Conservation (phyloP, 2,329 filamentous ascomycete species). For the Xylaria arbuscula region DNA sequence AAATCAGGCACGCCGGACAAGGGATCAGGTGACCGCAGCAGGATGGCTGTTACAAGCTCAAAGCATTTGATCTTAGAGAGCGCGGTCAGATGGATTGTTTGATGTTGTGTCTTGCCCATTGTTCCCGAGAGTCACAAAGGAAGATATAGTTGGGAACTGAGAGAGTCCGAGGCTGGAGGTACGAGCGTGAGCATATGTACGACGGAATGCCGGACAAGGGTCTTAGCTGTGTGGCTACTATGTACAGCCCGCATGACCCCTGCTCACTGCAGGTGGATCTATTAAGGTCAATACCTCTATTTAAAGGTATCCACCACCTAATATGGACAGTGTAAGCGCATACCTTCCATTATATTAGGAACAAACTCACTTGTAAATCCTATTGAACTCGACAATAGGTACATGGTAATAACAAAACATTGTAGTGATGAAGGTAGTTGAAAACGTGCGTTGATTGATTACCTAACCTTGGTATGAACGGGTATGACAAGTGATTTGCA, state of each 20-base stretch:
- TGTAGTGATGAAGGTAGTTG: too few relatives aligned
- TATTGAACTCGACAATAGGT: too few relatives aligned
- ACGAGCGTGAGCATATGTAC: slow-evolving; percentile 18
- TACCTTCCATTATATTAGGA: too few relatives aligned
- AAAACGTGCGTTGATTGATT: slow-evolving; percentile 3
- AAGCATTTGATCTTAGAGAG: slow-evolving; percentile 26
- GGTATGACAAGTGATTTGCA: slow-evolving; percentile 7
- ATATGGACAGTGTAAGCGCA: too few relatives aligned
- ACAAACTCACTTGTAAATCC: too few relatives aligned
- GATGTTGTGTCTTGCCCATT: slow-evolving; percentile 40
- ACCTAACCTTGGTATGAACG: background rate
- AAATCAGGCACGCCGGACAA: slow-evolving; percentile 8
- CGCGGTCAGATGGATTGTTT: slow-evolving; percentile 27
- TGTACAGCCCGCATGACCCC: background rate
- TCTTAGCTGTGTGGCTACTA: background rate
- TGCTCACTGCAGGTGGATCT: background rate
- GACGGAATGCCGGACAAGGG: slow-evolving; percentile 32
- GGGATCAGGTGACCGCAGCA: background rate
- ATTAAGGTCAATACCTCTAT: too few relatives aligned
- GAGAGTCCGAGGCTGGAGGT: slow-evolving; percentile 39
- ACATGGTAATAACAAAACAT: background rate
- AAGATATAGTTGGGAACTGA: slow-evolving; percentile 39
- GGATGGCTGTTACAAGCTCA: background rate
- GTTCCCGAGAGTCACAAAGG: slow-evolving; percentile 38
- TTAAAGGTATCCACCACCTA: background rate